phyloP scores from a whole-genome alignment of 805 yeast species.

The Metschnikowia colocasiae region DNA sequence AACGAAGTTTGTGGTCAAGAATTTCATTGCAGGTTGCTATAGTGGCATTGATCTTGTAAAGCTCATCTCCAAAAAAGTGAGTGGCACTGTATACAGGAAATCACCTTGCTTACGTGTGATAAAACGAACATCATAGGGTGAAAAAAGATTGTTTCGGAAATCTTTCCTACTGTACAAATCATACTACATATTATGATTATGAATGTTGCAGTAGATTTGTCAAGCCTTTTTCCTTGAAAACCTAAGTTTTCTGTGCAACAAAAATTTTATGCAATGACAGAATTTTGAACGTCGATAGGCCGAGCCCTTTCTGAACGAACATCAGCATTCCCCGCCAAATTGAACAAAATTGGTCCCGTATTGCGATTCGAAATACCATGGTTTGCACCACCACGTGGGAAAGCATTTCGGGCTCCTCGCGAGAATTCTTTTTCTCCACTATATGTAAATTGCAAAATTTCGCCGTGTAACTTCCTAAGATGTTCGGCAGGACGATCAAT shows the following conservation, averaged over 20 bases:
- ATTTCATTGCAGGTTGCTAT: slow-evolving; percentile 56
- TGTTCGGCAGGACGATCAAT: neutral
- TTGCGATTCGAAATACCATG: neutral
- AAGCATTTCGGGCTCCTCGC: neutral
- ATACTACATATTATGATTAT: neutral
- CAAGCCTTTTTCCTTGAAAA: too few relatives aligned
- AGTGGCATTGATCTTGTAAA: neutral
- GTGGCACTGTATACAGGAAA: neutral
- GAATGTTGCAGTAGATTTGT: neutral
- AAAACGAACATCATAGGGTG: neutral
- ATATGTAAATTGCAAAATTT: neutral
- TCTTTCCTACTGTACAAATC: neutral
- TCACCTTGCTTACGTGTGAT: neutral
- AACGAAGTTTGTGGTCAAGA: slow-evolving; percentile 93
- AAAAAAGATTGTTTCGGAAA: neutral
- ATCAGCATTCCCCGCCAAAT: neutral
- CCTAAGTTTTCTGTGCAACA: neutral
- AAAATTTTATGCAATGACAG: neutral
- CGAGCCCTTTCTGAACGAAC: neutral
- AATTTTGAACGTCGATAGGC: neutral
- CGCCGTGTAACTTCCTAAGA: neutral
- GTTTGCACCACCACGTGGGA: neutral
- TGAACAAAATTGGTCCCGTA: neutral
- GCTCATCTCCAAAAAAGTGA: slow-evolving; percentile 6
- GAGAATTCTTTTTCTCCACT: neutral